phyloP scores from a whole-genome alignment of 345 rosid genomes.

The Citrus trifoliata region DNA sequence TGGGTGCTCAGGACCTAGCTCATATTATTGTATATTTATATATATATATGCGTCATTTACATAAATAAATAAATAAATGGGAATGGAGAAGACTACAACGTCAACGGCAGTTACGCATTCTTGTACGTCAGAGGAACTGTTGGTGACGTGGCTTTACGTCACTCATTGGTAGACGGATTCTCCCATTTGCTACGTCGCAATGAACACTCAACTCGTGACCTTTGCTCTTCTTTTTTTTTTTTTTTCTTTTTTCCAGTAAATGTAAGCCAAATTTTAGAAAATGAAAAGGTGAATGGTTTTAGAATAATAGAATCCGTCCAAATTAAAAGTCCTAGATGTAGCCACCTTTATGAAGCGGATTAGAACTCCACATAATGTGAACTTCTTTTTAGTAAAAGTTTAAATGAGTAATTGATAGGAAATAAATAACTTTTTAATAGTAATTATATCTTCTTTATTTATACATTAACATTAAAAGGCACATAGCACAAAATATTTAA shows the following conservation, averaged over 20 bases:
- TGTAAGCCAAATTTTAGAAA: not conserved
- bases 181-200: slow-evolving; percentile 16
- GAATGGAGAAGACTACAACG: slow-evolving; percentile 37
- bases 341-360: too few species aligned
- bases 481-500: too few species aligned
- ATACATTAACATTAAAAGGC: too few species aligned
- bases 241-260: not conserved
- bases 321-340: not conserved
- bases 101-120: slow-evolving; percentile 55
- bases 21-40: too few species aligned
- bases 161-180: slow-evolving; percentile 36
- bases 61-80: not conserved
- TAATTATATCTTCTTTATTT: fast-evolving
- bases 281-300: not conserved
- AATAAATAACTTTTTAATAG: too few species aligned
- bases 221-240: not conserved
- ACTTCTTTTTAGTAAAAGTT: too few species aligned
- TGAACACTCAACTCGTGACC: not conserved
- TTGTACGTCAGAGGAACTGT: slow-evolving; percentile 46
- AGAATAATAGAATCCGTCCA: not conserved
- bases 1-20: too few species aligned
- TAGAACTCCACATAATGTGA: too few species aligned
- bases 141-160: slow-evolving; percentile 44
- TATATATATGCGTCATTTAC: not conserved
- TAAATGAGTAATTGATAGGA: too few species aligned